Base-by-base conservation (phyloP, 805 yeast genomes). In the Saturnispora saitoi region DNA sequence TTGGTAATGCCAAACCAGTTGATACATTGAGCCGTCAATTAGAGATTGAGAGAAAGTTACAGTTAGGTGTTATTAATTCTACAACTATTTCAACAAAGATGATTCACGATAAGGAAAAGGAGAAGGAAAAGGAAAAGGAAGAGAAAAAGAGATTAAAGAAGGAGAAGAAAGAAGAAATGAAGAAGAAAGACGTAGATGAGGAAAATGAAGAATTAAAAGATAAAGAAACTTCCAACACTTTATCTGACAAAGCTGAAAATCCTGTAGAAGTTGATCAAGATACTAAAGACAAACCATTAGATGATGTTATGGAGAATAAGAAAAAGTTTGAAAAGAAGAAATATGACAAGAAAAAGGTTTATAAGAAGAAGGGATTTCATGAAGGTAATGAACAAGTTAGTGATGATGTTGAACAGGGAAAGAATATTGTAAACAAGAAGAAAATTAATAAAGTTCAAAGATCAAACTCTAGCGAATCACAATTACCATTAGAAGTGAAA, bases 1-100 rank as follows among this genome's bases (percentile, higher is more conserved):
- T 88, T 68, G 95, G 95, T 0, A 69, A 76, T 4, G 96, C 95
- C 1, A 85, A 79, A 65, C 95, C 95, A 1, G 91, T 87, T 5
- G 95, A 87, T 62, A 78, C 84, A 2, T 69, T 80, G 20, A 71
- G 85, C 24, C 80, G 77, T 54, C 79, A 77, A 55, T 66, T 72
- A 42, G 91, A 84, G 57, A 66, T 83, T 20, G 90, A 83, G 51
- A 71, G 73, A 48, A 65, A 66, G 48, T 61, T 77, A 49, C 58
- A 65, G 12, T 54, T 73, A 41, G 71, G 70, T 32, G 68, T 77
- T 29, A 30, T 46, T 14, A 77, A 75, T 51, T 69, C 70, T 45
- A 76, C 80, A 1, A 66, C 69, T 14, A 65, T 58, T 52, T 60
- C 58, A 41, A 61, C 67, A 30, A 49, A 44, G 17, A 43, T 46